Conservation (phyloP, 2,329 filamentous ascomycete genomes). For the Blumeriella jaapii region DNA sequence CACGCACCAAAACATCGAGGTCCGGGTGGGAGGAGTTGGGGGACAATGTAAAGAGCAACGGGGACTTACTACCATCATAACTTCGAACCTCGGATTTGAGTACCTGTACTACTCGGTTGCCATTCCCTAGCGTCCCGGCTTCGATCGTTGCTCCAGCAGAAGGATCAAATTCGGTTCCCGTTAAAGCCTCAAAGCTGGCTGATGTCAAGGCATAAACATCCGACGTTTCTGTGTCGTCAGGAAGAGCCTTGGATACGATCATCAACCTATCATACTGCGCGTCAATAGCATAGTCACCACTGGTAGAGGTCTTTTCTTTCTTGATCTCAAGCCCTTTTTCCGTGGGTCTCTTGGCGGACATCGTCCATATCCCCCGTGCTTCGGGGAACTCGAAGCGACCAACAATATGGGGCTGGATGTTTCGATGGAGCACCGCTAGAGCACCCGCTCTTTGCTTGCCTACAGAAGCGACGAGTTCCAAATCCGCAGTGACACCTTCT, state of each 20-base stretch:
- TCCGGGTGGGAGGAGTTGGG: background rate
- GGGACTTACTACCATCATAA: conserved; percentile 70
- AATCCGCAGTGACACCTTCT: conserved; percentile 40
- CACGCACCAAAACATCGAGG: background rate
- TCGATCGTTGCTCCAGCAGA: conserved; percentile 80
- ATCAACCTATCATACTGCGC: conserved; percentile 67
- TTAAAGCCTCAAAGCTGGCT: conserved; percentile 61
- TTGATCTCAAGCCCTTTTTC: conserved; percentile 43
- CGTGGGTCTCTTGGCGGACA: conserved; percentile 57
- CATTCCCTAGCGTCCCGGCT: conserved; percentile 69
- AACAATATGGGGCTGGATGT: conserved; percentile 62
- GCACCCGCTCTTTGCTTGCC: conserved; percentile 57
- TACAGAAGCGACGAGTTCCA: conserved; percentile 48
- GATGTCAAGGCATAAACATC: conserved; percentile 68
- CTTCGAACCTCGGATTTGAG: conserved; percentile 77
- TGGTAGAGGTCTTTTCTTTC: conserved; percentile 37
- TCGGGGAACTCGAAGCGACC: conserved; percentile 62
- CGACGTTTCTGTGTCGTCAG: conserved; percentile 62
- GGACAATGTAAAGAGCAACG: conserved; percentile 12
- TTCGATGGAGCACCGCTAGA: conserved; percentile 65
- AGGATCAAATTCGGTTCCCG: conserved; percentile 82
- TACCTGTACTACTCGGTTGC: conserved; percentile 76
- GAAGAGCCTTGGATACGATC: conserved; percentile 58
- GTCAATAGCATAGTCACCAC: conserved; percentile 41
- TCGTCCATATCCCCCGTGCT: conserved; percentile 70